Evolutionary conservation across 352 stramenopile species (phyloP).

Genomic region (Phytopythium montanum): DNA sequence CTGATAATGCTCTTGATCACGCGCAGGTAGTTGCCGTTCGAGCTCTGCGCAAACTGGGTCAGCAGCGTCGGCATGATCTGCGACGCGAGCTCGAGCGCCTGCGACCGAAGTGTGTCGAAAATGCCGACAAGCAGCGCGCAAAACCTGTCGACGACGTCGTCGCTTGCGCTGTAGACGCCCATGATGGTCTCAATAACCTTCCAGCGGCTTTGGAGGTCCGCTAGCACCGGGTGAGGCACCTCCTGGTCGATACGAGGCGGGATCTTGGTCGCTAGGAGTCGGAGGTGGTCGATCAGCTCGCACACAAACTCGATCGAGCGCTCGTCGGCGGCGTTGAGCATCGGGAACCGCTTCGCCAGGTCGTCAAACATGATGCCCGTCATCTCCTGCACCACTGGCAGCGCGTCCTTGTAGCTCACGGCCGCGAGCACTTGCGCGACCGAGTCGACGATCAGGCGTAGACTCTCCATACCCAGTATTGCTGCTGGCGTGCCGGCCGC

Average conservation of each 20-base stretch:
- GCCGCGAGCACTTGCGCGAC: conserved; percentile 59
- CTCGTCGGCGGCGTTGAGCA: conserved; percentile 45
- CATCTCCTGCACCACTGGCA: conserved; percentile 60
- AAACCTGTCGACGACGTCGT: conserved; percentile 57
- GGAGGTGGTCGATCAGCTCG: conserved; percentile 56
- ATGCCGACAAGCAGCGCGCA: conserved; percentile 52
- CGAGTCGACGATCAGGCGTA: conserved; percentile 64
- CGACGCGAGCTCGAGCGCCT: conserved; percentile 56
- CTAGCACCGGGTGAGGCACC: conserved; percentile 49
- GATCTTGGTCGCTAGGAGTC: conserved; percentile 51
- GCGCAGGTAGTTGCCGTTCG: conserved; percentile 53
- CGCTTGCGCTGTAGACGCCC: conserved; percentile 37
- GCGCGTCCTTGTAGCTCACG: conserved; percentile 63
- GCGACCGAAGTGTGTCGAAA: conserved; percentile 56
- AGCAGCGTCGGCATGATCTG: conserved; percentile 61
- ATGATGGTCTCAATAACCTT: conserved; percentile 46
- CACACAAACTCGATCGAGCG: conserved; percentile 47
- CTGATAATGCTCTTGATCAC: conserved; percentile 72
- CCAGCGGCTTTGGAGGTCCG: conserved; percentile 58
- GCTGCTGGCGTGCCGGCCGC: conserved; percentile 14
- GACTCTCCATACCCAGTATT: conserved; percentile 35
- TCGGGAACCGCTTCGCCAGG: conserved; percentile 37
- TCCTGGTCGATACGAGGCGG: conserved; percentile 64
- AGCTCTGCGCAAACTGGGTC: conserved; percentile 55
- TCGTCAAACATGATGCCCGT: conserved; percentile 63